Conservation (phyloP, 805 yeast species). For the Pichia nakasei region DNA sequence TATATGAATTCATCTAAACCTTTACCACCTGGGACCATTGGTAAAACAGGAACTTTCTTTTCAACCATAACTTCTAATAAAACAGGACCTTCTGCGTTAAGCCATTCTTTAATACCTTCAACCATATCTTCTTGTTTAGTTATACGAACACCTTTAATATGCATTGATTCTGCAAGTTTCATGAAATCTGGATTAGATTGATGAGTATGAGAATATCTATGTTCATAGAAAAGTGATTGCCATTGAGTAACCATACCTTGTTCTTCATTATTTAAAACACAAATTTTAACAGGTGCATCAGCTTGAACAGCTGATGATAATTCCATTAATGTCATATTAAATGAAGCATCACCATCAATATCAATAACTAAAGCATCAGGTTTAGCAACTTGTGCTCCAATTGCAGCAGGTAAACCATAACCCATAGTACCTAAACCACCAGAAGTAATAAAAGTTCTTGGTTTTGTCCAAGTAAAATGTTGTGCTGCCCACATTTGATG, state of each 20-base stretch:
- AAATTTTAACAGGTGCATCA: slow-evolving; percentile 78
- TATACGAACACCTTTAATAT: slow-evolving; percentile 73
- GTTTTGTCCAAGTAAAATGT: slow-evolving; percentile 87
- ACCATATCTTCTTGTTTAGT: slow-evolving; percentile 58
- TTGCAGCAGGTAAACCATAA: slow-evolving; percentile 93
- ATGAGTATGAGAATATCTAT: slow-evolving; percentile 96
- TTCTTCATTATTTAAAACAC: slow-evolving; percentile 92
- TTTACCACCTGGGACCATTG: slow-evolving; percentile 97
- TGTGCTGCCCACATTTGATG: slow-evolving; percentile 99
- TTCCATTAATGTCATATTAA: slow-evolving; percentile 94
- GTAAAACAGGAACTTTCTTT: slow-evolving; percentile 90
- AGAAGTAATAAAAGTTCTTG: slow-evolving; percentile 92
- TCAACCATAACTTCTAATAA: slow-evolving; percentile 86
- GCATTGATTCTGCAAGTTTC: slow-evolving; percentile 92
- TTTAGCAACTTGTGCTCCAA: slow-evolving; percentile 94
- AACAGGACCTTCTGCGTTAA: slow-evolving; percentile 74
- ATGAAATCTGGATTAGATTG: slow-evolving; percentile 91
- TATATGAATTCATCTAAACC: slow-evolving; percentile 87
- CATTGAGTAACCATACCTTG: slow-evolving; percentile 99
- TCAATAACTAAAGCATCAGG: slow-evolving; percentile 95
- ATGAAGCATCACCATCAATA: slow-evolving; percentile 98
- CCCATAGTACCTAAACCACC: slow-evolving; percentile 99
- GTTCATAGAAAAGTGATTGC: slow-evolving; percentile 96
- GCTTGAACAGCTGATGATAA: slow-evolving; percentile 92
- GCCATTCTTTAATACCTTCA: slow-evolving; percentile 53